A percentile compares a stretch with the other conserved stretches of the same genome.
Conservation (phyloP, 371 early-diverging fungal species). For the Mortierella sp. region DNA sequence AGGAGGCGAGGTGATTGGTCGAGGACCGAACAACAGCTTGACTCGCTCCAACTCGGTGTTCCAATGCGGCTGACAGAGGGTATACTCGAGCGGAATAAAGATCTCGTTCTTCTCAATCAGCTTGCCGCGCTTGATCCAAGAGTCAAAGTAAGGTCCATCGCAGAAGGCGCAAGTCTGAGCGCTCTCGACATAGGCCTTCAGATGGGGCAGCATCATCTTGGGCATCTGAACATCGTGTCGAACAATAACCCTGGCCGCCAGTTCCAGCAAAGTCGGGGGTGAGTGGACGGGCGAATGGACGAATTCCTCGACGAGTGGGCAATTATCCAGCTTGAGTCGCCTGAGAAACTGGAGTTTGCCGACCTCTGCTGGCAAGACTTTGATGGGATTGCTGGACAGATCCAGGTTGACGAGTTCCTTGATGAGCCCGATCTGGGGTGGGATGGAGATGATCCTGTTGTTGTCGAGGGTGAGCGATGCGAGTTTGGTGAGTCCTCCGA, state of each 20-base stretch:
- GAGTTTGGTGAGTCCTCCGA: constrained; percentile 72
- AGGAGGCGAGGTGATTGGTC: constrained; percentile 62
- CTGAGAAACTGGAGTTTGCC: constrained; percentile 75
- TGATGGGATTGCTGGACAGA: constrained; percentile 76
- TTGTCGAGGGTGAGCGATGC: constrained; percentile 67
- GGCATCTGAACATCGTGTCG: constrained; percentile 73
- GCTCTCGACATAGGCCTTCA: constrained; percentile 77
- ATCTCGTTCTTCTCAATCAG: constrained; percentile 73
- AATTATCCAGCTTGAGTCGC: constrained; percentile 68
- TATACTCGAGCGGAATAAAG: constrained; percentile 78
- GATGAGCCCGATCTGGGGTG: constrained; percentile 71
- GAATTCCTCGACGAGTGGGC: constrained; percentile 64
- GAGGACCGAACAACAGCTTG: constrained; percentile 64
- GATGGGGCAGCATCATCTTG: constrained; percentile 60
- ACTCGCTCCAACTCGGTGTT: constrained; percentile 76
- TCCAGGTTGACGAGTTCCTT: constrained; percentile 73
- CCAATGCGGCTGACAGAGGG: constrained; percentile 87
- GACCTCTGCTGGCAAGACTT: constrained; percentile 80
- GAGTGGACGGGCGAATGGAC: constrained; percentile 56
- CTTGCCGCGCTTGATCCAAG: constrained; percentile 69
- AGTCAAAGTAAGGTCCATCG: constrained; percentile 89
- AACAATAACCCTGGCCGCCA: constrained; percentile 81
- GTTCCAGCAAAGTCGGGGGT: constrained; percentile 75
- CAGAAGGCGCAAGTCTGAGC: constrained; percentile 87
- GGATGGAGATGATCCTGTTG: constrained; percentile 71